A percentile compares a stretch with the other conserved stretches of the same genome.
phyloP scores from a whole-genome alignment of 2,329 filamentous ascomycete genomes.

The Coniosporium tulheliwenetii region DNA sequence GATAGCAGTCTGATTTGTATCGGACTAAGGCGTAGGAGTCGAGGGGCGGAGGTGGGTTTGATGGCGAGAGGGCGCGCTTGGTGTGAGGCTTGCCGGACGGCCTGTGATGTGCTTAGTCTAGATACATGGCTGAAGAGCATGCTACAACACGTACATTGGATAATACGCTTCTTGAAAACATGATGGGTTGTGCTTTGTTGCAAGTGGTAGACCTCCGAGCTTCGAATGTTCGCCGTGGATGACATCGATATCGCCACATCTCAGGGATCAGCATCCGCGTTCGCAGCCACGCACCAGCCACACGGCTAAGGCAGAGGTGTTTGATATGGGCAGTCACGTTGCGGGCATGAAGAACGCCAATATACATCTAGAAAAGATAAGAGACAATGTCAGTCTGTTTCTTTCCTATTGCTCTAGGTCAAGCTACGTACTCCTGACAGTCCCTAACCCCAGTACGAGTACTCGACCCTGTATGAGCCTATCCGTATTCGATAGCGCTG shows the following conservation, averaged over 20 bases:
- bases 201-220: conserved; percentile 2
- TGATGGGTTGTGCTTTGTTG: conserved; percentile 8
- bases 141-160: conserved; percentile 12
- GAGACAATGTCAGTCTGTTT: too few species aligned
- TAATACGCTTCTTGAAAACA: conserved; percentile 22
- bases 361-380: too few species aligned
- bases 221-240: not conserved
- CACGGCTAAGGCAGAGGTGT: too few species aligned
- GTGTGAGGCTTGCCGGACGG: conserved; percentile 24
- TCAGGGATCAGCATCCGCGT: not conserved
- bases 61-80: conserved; percentile 26
- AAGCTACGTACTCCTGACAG: too few species aligned
- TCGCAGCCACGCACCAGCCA: too few species aligned
- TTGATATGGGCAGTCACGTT: not conserved
- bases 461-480: too few species aligned
- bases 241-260: not conserved
- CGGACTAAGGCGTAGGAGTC: conserved; percentile 22
- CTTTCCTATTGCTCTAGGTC: too few species aligned
- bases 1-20: conserved; percentile 56
- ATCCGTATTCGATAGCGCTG: too few species aligned
- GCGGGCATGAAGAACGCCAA: too few species aligned
- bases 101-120: not conserved
- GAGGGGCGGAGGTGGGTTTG: conserved; percentile 21
- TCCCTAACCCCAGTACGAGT: too few species aligned
- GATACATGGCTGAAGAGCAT: not conserved